These are phyloP conservation scores for Candida albicans DNA, from an alignment of 1,139 yeast genomes.

Conservation along the genomic window DNA sequence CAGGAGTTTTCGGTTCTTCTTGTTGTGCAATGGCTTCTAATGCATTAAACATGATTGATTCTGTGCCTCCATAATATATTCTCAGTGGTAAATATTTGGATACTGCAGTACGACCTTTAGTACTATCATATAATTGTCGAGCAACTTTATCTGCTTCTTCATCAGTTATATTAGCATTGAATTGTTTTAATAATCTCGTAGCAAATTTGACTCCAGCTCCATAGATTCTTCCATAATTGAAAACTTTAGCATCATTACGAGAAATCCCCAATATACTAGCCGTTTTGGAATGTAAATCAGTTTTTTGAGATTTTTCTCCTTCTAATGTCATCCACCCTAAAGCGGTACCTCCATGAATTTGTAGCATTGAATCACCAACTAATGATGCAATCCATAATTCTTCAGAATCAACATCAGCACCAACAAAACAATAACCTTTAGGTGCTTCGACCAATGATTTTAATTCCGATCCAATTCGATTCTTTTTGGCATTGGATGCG, in stretches of 20 bases:
- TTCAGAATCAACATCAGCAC: conserved; percentile 98
- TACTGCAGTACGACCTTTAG: conserved; percentile 65
- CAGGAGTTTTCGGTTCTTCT: conserved; percentile 86
- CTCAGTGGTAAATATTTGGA: conserved; percentile 22
- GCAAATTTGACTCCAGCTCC: conserved; percentile 98
- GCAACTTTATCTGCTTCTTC: conserved; percentile 71
- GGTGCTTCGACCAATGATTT: conserved; percentile 90
- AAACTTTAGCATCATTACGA: conserved; percentile 89
- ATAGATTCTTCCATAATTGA: conserved; percentile 95
- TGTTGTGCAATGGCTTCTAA: conserved; percentile 85
- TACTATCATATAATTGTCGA: conserved; percentile 64
- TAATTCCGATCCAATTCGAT: conserved; percentile 88
- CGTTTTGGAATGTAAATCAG: conserved; percentile 94
- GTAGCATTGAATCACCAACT: conserved; percentile 87
- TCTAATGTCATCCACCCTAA: conserved; percentile 99
- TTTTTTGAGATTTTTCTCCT: conserved; percentile 87
- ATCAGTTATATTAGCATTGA: conserved; percentile 71
- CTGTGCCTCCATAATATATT: conserved; percentile 89
- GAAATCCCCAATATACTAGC: conserved; percentile 87
- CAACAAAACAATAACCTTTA: conserved; percentile 85
- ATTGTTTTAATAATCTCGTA: conserved; percentile 73
- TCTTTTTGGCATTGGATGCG: conserved; percentile 87
- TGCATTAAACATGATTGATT: conserved; percentile 85
- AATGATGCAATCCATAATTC: conserved; percentile 97
- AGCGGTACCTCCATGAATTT: conserved; percentile 93